A percentile compares a stretch with the other conserved stretches of the same genome.
These are phyloP conservation scores for Metschnikowia bowlesiae DNA, from an alignment of 805 yeast species.

Conservation along the genomic window DNA sequence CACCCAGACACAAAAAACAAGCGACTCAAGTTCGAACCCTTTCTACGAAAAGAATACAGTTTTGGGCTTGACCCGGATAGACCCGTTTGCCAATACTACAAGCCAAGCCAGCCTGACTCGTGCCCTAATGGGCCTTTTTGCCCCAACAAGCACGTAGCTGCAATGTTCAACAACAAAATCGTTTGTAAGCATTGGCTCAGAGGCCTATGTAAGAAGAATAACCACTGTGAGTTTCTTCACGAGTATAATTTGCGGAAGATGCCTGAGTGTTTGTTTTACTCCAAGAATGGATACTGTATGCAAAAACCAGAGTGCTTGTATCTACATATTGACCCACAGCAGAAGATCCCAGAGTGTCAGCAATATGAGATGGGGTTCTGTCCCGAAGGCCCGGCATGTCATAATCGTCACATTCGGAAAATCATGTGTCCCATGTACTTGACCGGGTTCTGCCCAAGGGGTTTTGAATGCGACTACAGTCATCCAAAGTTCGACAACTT, in stretches of 20 bases:
- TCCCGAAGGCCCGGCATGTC: constrained; percentile 84
- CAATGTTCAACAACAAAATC: constrained; percentile 50
- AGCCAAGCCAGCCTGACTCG: constrained; percentile 51
- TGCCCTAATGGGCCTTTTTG: constrained; percentile 88
- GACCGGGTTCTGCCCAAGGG: constrained; percentile 91
- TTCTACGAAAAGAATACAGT: constrained; percentile 71
- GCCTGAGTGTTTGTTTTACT: constrained; percentile 92
- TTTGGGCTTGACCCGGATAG: constrained; percentile 80
- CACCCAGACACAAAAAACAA: constrained; percentile 38
- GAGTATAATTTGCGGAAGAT: constrained; percentile 90
- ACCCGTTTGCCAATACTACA: constrained; percentile 75
- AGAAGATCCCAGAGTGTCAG: constrained; percentile 82
- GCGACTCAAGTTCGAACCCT: constrained; percentile 70
- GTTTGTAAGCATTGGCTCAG: constrained; percentile 98
- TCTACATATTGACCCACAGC: constrained; percentile 83
- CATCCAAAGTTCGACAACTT: constrained; percentile 74
- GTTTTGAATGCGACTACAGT: constrained; percentile 68
- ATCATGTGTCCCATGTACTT: constrained; percentile 73
- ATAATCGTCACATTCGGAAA: constrained; percentile 73
- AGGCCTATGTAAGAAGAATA: constrained; percentile 95
- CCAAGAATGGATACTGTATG: constrained; percentile 80
- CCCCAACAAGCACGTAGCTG: constrained; percentile 76
- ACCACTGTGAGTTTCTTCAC: constrained; percentile 92
- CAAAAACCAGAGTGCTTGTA: constrained; percentile 93
- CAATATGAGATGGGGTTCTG: constrained; percentile 88